A percentile compares a stretch with the other conserved stretches of the same genome.
Evolutionary conservation across 768 basidiomycete genomes (phyloP).

Genomic region (Lentinula edodes): DNA sequence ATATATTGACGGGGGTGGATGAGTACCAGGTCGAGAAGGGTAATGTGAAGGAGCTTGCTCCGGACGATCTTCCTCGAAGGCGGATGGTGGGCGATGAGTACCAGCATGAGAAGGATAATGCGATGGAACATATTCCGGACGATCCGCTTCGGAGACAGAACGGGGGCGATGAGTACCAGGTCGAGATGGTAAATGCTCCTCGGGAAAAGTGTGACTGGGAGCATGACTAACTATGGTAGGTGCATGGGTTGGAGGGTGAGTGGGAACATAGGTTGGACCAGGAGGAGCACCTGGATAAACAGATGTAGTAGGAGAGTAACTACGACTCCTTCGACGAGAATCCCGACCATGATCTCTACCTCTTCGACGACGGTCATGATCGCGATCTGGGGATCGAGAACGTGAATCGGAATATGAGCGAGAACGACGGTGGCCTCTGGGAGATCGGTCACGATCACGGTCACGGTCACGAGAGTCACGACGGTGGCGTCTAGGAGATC

Average conservation of each 20-base stretch:
- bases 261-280: conserved; percentile 4
- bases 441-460: conserved; percentile 9
- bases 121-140: not conserved
- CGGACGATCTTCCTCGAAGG: not conserved
- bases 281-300: conserved; percentile 9
- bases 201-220: not conserved
- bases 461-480: conserved; percentile 18
- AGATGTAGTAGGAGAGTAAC: conserved; percentile 9
- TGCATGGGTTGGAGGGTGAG: conserved; percentile 22
- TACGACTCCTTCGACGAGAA: not conserved
- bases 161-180: not conserved
- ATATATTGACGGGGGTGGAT: not conserved
- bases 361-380: conserved; percentile 1
- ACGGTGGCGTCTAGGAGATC: not conserved
- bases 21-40: not conserved
- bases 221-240: conserved; percentile 12
- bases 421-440: not conserved
- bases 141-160: not conserved
- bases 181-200: not conserved
- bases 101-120: not conserved
- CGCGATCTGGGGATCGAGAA: conserved; percentile 14
- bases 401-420: conserved; percentile 14
- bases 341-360: not conserved
- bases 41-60: not conserved
- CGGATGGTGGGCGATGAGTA: not conserved